These are phyloP conservation scores for Solanum gandarillasii DNA, from an alignment of 257 asterid species.

Conservation along the genomic window DNA sequence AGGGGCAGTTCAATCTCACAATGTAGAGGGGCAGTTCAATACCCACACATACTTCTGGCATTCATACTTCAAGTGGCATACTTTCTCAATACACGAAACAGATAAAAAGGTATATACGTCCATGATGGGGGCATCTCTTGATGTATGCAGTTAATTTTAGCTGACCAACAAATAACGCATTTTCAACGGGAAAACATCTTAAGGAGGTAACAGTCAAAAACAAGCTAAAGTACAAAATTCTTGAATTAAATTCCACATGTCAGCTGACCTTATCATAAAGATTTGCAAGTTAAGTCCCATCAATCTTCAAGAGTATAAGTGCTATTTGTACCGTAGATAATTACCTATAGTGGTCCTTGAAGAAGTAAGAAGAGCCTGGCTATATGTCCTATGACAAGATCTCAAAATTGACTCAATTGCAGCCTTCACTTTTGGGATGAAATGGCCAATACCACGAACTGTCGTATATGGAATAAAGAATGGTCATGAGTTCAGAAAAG, in stretches of 20 bases:
- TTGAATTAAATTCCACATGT: not conserved
- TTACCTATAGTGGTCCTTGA: conserved; percentile 93
- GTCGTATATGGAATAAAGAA: conserved; percentile 16
- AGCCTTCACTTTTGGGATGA: conserved; percentile 94
- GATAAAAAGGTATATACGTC: not conserved
- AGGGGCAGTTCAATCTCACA: not conserved
- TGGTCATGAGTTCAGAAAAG: conserved; percentile 1
- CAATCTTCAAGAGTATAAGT: not conserved
- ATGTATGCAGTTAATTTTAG: not conserved
- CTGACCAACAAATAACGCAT: not conserved
- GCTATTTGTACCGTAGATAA: conserved; percentile 10
- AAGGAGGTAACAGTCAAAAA: not conserved
- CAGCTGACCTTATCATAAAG: not conserved
- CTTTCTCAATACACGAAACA: not conserved
- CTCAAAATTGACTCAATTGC: conserved; percentile 90
- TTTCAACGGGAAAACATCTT: not conserved
- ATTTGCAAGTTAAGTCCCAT: not conserved
- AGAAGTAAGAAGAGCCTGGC: conserved; percentile 95
- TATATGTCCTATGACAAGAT: conserved; percentile 74
- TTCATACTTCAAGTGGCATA: not conserved
- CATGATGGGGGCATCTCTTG: not conserved
- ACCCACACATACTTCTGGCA: not conserved
- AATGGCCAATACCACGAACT: conserved; percentile 94
- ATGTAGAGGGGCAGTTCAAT: not conserved
- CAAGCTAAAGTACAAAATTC: not conserved